phyloP scores from a whole-genome alignment of 2,329 filamentous ascomycete genomes.

The Pochonia chlamydosporia region DNA sequence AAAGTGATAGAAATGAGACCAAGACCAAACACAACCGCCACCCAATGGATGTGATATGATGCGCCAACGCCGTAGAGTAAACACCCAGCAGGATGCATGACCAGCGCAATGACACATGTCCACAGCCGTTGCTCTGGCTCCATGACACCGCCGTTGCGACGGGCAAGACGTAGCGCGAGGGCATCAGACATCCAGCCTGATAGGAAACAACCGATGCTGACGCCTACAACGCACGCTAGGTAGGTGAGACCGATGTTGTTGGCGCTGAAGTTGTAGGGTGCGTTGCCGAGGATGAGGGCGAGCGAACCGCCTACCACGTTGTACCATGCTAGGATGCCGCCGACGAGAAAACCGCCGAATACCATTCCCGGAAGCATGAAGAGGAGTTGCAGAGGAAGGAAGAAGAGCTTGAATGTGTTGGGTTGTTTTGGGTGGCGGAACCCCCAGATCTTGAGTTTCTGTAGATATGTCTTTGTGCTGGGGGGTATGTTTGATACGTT shows the following conservation, averaged over 20 bases:
- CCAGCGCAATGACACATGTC: constrained; percentile 14
- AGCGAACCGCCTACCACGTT: constrained; percentile 16
- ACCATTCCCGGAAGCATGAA: constrained; percentile 15
- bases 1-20: constrained; percentile 16
- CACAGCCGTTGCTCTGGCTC: constrained; percentile 20
- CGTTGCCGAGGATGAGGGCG: constrained; percentile 16
- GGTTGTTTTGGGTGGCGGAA: constrained; percentile 14
- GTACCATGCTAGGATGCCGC: constrained; percentile 18
- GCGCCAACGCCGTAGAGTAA: constrained; percentile 18
- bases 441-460: too few relatives aligned
- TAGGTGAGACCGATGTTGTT: constrained; percentile 16
- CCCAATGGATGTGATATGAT: constrained; percentile 17
- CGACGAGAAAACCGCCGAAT: constrained; percentile 16
- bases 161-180: constrained; percentile 13
- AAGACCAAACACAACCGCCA: constrained; percentile 17
- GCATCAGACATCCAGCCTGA: constrained; percentile 17
- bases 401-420: constrained; percentile 15
- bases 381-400: constrained; percentile 12
- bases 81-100: constrained; percentile 17
- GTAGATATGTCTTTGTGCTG: too few relatives aligned
- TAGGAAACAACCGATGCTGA: constrained; percentile 16
- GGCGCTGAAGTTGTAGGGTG: constrained; percentile 17
- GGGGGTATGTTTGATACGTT: too few relatives aligned
- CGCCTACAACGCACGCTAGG: constrained; percentile 14
- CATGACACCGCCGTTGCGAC: constrained; percentile 17